These are phyloP conservation scores for Trypanosoma rangeli DNA, from an alignment of 208 protist genomes.

Conservation along the genomic window DNA sequence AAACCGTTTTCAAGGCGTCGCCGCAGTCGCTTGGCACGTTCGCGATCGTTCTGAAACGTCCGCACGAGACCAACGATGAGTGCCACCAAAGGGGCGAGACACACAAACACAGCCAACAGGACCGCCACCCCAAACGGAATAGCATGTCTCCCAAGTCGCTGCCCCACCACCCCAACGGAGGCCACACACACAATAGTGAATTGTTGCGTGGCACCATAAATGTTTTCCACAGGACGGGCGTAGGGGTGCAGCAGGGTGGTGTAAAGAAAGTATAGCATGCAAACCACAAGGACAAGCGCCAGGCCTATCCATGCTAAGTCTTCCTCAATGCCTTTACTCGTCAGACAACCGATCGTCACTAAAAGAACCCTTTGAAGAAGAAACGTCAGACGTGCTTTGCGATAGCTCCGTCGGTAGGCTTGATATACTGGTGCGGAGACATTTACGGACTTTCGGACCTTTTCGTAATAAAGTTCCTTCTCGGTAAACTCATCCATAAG, in stretches of 20 bases:
- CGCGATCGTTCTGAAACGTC: constrained; percentile 52
- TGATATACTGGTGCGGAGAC: constrained; percentile 54
- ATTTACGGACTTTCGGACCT: constrained; percentile 57
- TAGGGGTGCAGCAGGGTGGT: constrained; percentile 45
- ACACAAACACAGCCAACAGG: constrained; percentile 37
- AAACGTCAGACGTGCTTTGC: constrained; percentile 60
- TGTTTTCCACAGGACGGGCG: constrained; percentile 46
- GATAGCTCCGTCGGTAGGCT: constrained; percentile 55
- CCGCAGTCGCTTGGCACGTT: constrained; percentile 46
- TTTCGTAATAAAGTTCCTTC: constrained; percentile 66
- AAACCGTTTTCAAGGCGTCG: constrained; percentile 35
- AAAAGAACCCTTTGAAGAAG: constrained; percentile 66
- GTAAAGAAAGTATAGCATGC: constrained; percentile 35
- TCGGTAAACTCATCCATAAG: constrained; percentile 54
- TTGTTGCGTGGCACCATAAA: constrained; percentile 50
- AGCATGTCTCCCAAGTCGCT: neutral
- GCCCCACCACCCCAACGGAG: constrained; percentile 35
- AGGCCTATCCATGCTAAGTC: constrained; percentile 42
- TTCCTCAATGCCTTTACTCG: constrained; percentile 19
- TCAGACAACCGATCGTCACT: constrained; percentile 42
- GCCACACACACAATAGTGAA: constrained; percentile 41
- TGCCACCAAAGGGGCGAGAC: constrained; percentile 43
- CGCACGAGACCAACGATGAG: constrained; percentile 45
- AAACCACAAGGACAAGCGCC: constrained; percentile 45
- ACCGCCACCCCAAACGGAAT: constrained; percentile 39